Base-by-base conservation (phyloP, 768 basidiomycete genomes). In the Xerocomus potaroensis region DNA sequence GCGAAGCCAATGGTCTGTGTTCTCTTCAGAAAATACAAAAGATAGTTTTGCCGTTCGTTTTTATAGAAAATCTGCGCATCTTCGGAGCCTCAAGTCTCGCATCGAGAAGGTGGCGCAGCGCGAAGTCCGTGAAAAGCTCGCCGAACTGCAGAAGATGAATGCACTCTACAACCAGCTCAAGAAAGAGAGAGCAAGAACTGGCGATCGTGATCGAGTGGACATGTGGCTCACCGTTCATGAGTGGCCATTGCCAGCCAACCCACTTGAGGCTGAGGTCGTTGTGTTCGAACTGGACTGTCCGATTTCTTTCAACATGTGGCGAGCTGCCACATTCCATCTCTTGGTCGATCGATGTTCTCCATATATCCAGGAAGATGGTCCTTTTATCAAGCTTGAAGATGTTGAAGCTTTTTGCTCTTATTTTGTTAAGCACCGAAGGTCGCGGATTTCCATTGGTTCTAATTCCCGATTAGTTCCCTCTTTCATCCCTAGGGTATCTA, bases 181-280 rank as follows among this genome's bases (percentile, higher is more conserved):
- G 12, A n/a, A 14, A 29, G 4, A 1, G 16, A 18, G 11, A 16
- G 8, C 9, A 4, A 9, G 5, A 18, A 19, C 33, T 34, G 33
- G 16, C 7, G 15, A 3, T 8, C 15, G 7, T 9, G n/a, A 18
- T 9, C 8, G 16, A 11, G 8, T 37, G 21, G 26, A 35, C 12
- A 27, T 35, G 18, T 8, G n/a, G 15, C 34, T 43, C 19, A 12
- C 33, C 0, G 53, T 71, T 4, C 62, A 72, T 21, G 76, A 77
- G 46, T 74, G 73, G 75, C 77, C 76, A 0, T 53, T 79, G 14
- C 73, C 78, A 0, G 22, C 54, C 0, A 32, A 63, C 11, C n/a
- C n/a, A 1, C 8, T 51, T 5, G n/a, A 35, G 15, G 43, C 43
- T 21, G 26, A 27, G 14, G 26, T n/a, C 0, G 19, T 36, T 15